Percentiles rank a stretch among this genome's conserved stretches.
Evolutionary conservation across 2,329 filamentous ascomycete species (phyloP).

Genomic region (Paecilomyces niveus): DNA sequence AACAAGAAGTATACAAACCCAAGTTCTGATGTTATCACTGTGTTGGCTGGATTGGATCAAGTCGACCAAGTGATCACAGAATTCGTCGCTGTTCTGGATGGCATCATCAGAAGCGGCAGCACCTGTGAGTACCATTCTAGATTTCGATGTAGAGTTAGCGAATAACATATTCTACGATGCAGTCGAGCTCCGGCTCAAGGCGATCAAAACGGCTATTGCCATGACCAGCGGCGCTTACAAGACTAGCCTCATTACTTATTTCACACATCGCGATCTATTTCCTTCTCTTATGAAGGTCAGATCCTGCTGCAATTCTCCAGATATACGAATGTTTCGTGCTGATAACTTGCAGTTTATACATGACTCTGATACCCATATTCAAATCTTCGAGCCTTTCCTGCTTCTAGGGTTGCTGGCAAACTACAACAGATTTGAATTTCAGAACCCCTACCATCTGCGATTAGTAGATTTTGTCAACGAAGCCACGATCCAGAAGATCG

Average conservation of each 20-base stretch:
- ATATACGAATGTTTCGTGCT: slow-evolving; percentile 2
- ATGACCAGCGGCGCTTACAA: slow-evolving; percentile 92
- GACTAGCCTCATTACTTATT: slow-evolving; percentile 87
- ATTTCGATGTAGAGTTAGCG: not conserved
- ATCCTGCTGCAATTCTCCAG: not conserved
- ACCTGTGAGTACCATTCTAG: slow-evolving; percentile 48
- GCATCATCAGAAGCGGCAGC: slow-evolving; percentile 70
- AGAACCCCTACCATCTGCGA: slow-evolving; percentile 89
- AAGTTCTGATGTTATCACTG: slow-evolving; percentile 86
- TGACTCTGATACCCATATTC: slow-evolving; percentile 60
- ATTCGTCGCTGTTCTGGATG: slow-evolving; percentile 75
- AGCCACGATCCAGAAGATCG: slow-evolving; percentile 71
- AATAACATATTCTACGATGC: slow-evolving; percentile 1
- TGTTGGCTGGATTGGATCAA: slow-evolving; percentile 81
- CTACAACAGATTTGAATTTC: slow-evolving; percentile 99
- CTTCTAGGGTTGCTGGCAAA: slow-evolving; percentile 84
- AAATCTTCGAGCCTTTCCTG: slow-evolving; percentile 67
- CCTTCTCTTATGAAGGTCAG: slow-evolving; percentile 86
- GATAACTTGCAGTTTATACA: slow-evolving; percentile 61
- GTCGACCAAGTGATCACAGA: slow-evolving; percentile 83
- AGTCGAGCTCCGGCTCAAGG: slow-evolving; percentile 72
- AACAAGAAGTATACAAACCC: slow-evolving; percentile 90
- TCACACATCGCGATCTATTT: slow-evolving; percentile 90
- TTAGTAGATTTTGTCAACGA: slow-evolving; percentile 96
- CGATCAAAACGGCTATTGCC: slow-evolving; percentile 72